Percentiles rank a stretch among this genome's conserved stretches.
phyloP scores from a whole-genome alignment of 2,329 filamentous ascomycete genomes.

The Sarocladium kiliense region DNA sequence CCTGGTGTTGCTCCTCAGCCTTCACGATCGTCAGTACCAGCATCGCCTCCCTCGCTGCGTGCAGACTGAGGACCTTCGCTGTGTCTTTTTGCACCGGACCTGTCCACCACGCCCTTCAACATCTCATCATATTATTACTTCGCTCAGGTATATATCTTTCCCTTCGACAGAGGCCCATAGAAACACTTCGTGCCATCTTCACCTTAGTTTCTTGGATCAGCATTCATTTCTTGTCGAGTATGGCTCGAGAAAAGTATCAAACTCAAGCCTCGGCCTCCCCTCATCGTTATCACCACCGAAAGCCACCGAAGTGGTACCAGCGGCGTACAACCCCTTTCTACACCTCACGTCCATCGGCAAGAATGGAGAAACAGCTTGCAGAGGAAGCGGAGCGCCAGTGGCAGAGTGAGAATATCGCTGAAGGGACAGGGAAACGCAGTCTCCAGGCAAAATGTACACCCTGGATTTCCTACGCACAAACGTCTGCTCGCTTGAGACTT shows the following conservation, averaged over 20 bases:
- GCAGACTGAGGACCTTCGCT: no score
- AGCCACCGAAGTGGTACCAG: constrained; percentile 1
- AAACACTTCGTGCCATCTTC: not conserved
- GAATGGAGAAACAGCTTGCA: constrained; percentile 11
- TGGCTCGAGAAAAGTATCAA: not conserved
- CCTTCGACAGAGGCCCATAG: no score
- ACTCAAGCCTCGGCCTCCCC: not conserved
- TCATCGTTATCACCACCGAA: not conserved
- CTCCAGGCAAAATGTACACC: constrained; percentile 16
- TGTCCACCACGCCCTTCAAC: no score
- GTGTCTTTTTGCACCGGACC: no score
- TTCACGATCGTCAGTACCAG: no score
- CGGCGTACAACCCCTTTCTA: not conserved
- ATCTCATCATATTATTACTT: no score
- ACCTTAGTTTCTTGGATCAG: not conserved
- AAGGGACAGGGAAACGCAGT: not conserved
- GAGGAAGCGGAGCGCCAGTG: constrained; percentile 8
- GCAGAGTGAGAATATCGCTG: not conserved
- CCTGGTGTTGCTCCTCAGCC: no score
- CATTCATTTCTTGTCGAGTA: not conserved
- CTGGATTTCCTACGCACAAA: constrained; percentile 23
- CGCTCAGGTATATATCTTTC: no score
- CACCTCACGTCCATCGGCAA: constrained; percentile 4
- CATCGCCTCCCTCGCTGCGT: no score
- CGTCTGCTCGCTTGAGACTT: constrained; percentile 17